Base-by-base conservation (phyloP, 495 filamentous ascomycete species). In the Annulohypoxylon bovei region DNA sequence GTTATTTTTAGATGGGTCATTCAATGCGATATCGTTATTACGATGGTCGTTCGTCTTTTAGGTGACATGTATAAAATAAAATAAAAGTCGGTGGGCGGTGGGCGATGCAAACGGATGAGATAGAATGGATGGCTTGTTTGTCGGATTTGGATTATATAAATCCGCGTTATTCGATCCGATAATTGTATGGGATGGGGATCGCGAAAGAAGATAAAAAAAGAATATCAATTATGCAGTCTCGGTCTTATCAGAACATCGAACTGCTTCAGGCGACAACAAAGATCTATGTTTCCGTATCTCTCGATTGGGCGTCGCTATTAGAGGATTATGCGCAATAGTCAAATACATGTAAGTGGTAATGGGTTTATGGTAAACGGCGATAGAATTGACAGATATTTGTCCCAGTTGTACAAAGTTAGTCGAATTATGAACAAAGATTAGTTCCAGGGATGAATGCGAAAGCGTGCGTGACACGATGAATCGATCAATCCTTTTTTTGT, bases 361-460 rank as follows among this genome's bases (percentile, higher is more conserved):
- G 16, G 20, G 46, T 28, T 47, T 9, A 47, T 55, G 25, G 16
- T 37, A 6, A 39, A 50, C 35, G 30, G 14, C 18, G 28, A 55
- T 60, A 68, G 57, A 68, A 69, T 70, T 65, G 67, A 50, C 37
- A 50, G 59, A 55, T 60, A 52, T 58, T 57, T 25, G 27, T 58
- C 6, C 33, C 55, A 62, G 68, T 67, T 63, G 58, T 67, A 71
- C 58, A 66, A 40, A 40, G 33, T 66, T 57, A 40, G 56, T 61
- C 39, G 42, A 72, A 63, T 68, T 72, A 65, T 68, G 61, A 72
- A 72, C 65, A 68, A 68, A 72, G 70, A 68, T 64, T 49, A 60
- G 40, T 66, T 50, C 56, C 56, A 72, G 70, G 70, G 70, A 72
- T 72, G 65, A 72, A 68, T 68, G 68, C 68, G 68, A 67, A 67